These are phyloP conservation scores for Pulveroboletus sp. DNA, from an alignment of 768 basidiomycete genomes.

Conservation along the genomic window DNA sequence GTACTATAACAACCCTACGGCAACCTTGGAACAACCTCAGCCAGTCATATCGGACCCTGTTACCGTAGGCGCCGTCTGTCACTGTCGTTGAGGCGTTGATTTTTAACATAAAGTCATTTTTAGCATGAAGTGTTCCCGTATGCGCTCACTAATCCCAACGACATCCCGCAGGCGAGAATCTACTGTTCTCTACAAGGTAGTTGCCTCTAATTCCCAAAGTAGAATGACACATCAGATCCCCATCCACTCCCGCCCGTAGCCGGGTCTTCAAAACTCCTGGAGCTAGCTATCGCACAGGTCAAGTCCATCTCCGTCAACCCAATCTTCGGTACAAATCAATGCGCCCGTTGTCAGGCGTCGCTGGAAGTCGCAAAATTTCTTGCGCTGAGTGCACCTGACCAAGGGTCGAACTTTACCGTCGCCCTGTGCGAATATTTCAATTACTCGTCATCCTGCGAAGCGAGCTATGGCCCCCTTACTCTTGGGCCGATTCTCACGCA, in stretches of 20 bases:
- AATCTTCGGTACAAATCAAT: constrained; percentile 49
- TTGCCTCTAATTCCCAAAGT: background rate
- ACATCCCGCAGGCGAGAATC: constrained; percentile 45
- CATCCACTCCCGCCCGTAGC: constrained; percentile 63
- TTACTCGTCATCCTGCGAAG: constrained; percentile 49
- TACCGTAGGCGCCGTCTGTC: constrained; percentile 39
- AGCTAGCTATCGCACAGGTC: constrained; percentile 55
- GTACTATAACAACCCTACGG: constrained; percentile 74
- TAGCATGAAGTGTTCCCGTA: constrained; percentile 60
- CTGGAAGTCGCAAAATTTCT: constrained; percentile 67
- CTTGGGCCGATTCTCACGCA: constrained; percentile 67
- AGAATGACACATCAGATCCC: constrained; percentile 60
- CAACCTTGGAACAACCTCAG: constrained; percentile 69
- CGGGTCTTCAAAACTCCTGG: constrained; percentile 42
- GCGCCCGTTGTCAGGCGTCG: constrained; percentile 57
- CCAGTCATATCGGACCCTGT: constrained; percentile 77
- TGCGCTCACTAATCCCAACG: constrained; percentile 59
- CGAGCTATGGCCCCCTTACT: constrained; percentile 43
- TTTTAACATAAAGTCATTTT: constrained; percentile 3
- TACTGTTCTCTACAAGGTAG: background rate
- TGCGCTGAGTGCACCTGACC: constrained; percentile 57
- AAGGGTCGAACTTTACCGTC: constrained; percentile 56
- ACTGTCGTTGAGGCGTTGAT: constrained; percentile 4
- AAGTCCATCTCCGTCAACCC: constrained; percentile 53
- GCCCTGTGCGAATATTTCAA: constrained; percentile 60